Evolutionary conservation across 306 rosid species (phyloP), one percentile per base, ranked within the genome.

Genomic region (Luffa aegyptiaca): DNA sequence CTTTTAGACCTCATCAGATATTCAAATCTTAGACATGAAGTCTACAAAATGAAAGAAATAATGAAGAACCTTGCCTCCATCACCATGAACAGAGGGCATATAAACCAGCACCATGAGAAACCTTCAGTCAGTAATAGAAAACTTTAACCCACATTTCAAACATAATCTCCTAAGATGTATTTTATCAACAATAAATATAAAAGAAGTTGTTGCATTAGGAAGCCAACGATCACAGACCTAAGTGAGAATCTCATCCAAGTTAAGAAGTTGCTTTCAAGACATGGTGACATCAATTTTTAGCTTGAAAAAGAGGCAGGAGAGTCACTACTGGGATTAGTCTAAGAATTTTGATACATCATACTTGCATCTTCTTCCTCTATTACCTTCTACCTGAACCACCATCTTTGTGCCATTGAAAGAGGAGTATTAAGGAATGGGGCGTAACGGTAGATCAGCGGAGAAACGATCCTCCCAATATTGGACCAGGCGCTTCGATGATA

Each of bases 401-500:
- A 94, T 81, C 95, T 88, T 81, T 94, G 97, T 31, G 86, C 84
- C 26, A 96, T 89, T 49, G 97, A 82, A 84, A 94, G 18, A 1
- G 97, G 97, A 37, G 97, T 83, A 33, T 85, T 89, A 74, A 94
- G 84, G 83, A 91, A 88, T 0, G 97, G 97, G 6, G 93, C 87
- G 39, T 89, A 83, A 62, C 90, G 90, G 64, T 89, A 83, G 84
- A 94, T 79, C 35, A 85, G 33, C 2, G 98, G 98, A 64, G 88
- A 83, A 13, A 87, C 85, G 1, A 74, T 48, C 85, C 89, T 82
- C 76, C 95, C 97, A 4, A 94, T 87, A 85, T 86, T 90, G 16
- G 95, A 80, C 98, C 98, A 94, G 53, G 89, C 93, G 20, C 92
- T 94, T 42, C 80, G 94, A 84, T 94, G 97, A 86, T 94, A 94